Base-by-base conservation (phyloP, 768 basidiomycete species). In the Crepidotus variabilis region DNA sequence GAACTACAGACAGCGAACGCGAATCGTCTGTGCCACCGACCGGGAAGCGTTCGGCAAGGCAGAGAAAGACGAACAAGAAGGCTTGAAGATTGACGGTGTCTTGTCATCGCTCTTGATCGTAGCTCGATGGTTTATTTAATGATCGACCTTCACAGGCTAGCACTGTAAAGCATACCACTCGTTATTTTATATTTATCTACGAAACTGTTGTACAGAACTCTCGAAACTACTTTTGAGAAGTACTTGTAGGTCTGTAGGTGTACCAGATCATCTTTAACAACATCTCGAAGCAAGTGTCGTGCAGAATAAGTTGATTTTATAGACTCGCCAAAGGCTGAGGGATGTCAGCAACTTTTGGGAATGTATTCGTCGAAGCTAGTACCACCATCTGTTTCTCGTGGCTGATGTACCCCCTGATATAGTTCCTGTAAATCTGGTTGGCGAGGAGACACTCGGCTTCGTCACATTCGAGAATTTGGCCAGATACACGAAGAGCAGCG, bases 321-420 rank as follows among this genome's bases (percentile, higher is more conserved):
- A 69, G 51, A 77, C 69, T 61, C 28, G 72, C 63, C 67, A 77
- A 86, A 1, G 88, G 86, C 6, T 78, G 70, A 34, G 76, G 77
- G 33, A 86, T 74, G 58, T 90, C 88, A 23, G 77, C 81, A 14
- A 92, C 70, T 58, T 79, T 78, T 2, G 94, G 93, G 67, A 97
- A 98, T 6, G 93, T 82, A 64, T 88, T 90, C 21, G 77, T 79
- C 60, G 83, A 82, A 1, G 92, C 86, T 47, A 98, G 70, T 5
- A 99, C 97, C 4, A 98, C 92, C 83, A 89, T 92, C 74, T 92
- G 90, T 71, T 90, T 91, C 67, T 91, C 92, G 65, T 99, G 97
- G 50, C 93, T 94, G 64, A 99, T 94, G 71, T 98, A 99, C 8
- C 97, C 97, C 51, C 90, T 82, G 72, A 98, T 87, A 69, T 87